Evolutionary conservation across 2,329 filamentous ascomycete species (phyloP).

Genomic region (Fusarium sp.): DNA sequence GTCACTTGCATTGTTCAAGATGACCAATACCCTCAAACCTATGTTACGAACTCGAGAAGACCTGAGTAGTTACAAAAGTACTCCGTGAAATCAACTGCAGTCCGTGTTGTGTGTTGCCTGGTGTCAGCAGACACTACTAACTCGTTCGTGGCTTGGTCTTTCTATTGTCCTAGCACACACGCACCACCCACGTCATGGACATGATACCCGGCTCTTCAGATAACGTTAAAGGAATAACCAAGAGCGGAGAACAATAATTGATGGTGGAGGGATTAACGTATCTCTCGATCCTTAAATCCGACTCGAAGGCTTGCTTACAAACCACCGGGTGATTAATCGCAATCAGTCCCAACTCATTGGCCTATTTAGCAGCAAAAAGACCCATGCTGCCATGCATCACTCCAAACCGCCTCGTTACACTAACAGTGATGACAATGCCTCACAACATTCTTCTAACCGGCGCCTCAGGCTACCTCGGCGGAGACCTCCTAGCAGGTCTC

Average conservation of each 20-base stretch:
- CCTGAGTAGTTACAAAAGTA: no score
- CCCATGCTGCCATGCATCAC: no score
- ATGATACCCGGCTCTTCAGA: background rate
- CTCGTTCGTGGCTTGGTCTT: no score
- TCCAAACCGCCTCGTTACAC: no score
- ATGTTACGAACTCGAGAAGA: no score
- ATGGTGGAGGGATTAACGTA: background rate
- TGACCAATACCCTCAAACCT: no score
- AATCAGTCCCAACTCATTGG: background rate
- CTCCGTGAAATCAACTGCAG: no score
- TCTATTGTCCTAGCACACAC: no score
- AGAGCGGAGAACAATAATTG: background rate
- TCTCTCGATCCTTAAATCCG: background rate
- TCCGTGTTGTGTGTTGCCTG: no score
- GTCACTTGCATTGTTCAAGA: background rate
- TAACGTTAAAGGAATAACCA: background rate
- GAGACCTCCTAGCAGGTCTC: background rate
- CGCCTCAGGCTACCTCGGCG: background rate
- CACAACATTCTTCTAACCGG: background rate
- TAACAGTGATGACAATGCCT: background rate
- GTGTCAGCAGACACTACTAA: no score
- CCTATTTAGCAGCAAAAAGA: background rate
- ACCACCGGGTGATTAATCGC: background rate
- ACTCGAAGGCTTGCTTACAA: background rate
- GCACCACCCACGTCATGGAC: background rate